Evolutionary conservation across 2,329 filamentous ascomycete species (phyloP).

Genomic region (Clonostachys byssicola): DNA sequence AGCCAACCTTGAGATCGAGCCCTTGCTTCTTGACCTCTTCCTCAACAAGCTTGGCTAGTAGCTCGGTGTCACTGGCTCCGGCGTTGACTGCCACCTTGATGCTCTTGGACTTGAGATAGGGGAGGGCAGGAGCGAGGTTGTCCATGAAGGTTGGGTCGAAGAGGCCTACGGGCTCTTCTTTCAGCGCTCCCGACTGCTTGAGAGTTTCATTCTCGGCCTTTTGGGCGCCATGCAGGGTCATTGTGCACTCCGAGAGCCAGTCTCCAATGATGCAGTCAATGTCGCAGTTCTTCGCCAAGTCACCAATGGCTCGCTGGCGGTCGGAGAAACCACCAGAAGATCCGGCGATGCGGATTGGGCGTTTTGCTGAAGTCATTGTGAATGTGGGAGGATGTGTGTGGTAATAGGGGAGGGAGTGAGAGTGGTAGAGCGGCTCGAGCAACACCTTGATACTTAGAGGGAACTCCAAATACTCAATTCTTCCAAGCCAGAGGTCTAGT

Average conservation of each 20-base stretch:
- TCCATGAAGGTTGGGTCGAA: constrained; percentile 27
- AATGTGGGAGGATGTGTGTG: no score
- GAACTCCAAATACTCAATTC: no score
- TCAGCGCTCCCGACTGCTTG: constrained; percentile 10
- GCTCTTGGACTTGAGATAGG: constrained; percentile 20
- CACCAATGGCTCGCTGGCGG: constrained; percentile 31
- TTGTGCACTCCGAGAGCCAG: constrained; percentile 24
- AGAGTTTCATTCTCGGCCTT: constrained; percentile 15
- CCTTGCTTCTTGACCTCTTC: constrained; percentile 18
- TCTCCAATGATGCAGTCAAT: constrained; percentile 21
- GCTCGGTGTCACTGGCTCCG: constrained; percentile 25
- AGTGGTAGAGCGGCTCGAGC: no score
- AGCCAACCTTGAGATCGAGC: constrained; percentile 24
- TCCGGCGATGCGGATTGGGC: constrained; percentile 33
- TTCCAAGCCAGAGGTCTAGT: no score
- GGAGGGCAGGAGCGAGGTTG: constrained; percentile 31
- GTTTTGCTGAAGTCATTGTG: constrained; percentile 17
- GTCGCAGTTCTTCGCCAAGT: constrained; percentile 29
- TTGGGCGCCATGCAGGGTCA: constrained; percentile 20
- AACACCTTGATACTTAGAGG: no score
- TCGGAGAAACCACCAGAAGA: constrained; percentile 37
- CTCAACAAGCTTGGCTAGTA: constrained; percentile 15
- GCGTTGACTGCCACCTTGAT: constrained; percentile 30
- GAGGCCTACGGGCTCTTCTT: constrained; percentile 3
- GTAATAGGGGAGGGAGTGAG: no score